These are phyloP conservation scores for Globisporangium alternatum DNA, from an alignment of 352 stramenopile genomes.

Conservation along the genomic window DNA sequence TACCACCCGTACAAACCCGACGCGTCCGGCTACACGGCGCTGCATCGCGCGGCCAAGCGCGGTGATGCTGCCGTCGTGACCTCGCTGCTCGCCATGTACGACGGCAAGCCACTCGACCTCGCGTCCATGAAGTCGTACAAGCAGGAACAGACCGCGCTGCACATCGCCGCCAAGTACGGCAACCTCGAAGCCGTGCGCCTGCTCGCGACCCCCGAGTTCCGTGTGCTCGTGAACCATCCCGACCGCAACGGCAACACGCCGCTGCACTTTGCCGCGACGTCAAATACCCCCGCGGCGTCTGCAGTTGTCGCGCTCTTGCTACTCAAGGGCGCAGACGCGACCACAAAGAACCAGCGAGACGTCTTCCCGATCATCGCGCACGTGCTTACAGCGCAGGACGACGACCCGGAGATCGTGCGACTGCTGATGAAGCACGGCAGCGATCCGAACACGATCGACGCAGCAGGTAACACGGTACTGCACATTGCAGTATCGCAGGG, in stretches of 20 bases:
- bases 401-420: slow-evolving; percentile 66
- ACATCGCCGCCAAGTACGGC: slow-evolving; percentile 81
- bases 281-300: slow-evolving; percentile 35
- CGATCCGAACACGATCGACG: slow-evolving; percentile 73
- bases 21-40: slow-evolving; percentile 71
- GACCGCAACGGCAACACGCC: slow-evolving; percentile 83
- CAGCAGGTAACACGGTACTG: slow-evolving; percentile 68
- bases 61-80: slow-evolving; percentile 63
- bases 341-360: slow-evolving; percentile 64
- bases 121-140: slow-evolving; percentile 61
- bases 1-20: slow-evolving; percentile 85
- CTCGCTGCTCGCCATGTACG: slow-evolving; percentile 79
- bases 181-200: slow-evolving; percentile 57
- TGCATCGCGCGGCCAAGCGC: slow-evolving; percentile 73
- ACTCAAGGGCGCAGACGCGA: slow-evolving; percentile 50
- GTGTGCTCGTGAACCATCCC: slow-evolving; percentile 49
- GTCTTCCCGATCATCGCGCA: slow-evolving; percentile 80
- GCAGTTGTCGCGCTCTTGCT: slow-evolving; percentile 66
- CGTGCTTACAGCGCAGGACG: slow-evolving; percentile 63
- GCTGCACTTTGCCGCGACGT: slow-evolving; percentile 79
- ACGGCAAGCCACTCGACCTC: slow-evolving; percentile 66
- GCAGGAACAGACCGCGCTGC: slow-evolving; percentile 75
- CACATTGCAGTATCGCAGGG: slow-evolving; percentile 77
- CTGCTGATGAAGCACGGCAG: slow-evolving; percentile 75
- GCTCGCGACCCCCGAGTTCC: slow-evolving; percentile 54